Conservation (phyloP, 768 basidiomycete genomes). For the Coprinopsis cinerea region DNA sequence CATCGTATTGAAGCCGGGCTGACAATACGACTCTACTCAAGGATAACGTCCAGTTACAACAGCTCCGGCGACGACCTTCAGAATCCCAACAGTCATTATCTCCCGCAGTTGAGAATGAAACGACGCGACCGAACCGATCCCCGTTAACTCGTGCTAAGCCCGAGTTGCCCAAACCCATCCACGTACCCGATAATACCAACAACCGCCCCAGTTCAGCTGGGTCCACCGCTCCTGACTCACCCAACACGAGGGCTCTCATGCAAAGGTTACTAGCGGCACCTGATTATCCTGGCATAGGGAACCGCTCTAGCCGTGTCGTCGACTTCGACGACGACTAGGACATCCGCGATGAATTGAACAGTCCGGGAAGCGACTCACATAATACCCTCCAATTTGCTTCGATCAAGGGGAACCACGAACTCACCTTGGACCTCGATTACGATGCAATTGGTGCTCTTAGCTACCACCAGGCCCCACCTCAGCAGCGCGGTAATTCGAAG, state of each 20-base stretch:
- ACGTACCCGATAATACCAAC: background rate
- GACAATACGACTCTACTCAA: too few species aligned
- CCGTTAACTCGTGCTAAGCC: too few species aligned
- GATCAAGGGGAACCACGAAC: background rate
- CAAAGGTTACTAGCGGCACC: slow-evolving; percentile 6
- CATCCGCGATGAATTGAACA: background rate
- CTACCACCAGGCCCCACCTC: background rate
- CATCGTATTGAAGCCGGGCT: too few species aligned
- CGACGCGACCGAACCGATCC: background rate
- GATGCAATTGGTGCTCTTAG: background rate
- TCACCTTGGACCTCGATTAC: too few species aligned
- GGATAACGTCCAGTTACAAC: too few species aligned
- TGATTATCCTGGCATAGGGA: slow-evolving; percentile 1
- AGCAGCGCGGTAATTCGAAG: slow-evolving; percentile 1
- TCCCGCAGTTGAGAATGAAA: too few species aligned
- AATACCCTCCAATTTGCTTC: background rate
- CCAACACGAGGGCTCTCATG: slow-evolving; percentile 8
- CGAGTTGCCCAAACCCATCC: too few species aligned
- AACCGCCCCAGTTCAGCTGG: background rate
- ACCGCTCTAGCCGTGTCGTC: too few species aligned
- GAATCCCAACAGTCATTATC: too few species aligned
- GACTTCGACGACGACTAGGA: too few species aligned
- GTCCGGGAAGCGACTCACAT: background rate
- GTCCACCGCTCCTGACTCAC: slow-evolving; percentile 6
- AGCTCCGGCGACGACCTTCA: too few species aligned